Evolutionary conservation across 768 basidiomycete genomes (phyloP), one percentile per base, ranked within the genome.

Genomic region (Lanmaoa rubissima): DNA sequence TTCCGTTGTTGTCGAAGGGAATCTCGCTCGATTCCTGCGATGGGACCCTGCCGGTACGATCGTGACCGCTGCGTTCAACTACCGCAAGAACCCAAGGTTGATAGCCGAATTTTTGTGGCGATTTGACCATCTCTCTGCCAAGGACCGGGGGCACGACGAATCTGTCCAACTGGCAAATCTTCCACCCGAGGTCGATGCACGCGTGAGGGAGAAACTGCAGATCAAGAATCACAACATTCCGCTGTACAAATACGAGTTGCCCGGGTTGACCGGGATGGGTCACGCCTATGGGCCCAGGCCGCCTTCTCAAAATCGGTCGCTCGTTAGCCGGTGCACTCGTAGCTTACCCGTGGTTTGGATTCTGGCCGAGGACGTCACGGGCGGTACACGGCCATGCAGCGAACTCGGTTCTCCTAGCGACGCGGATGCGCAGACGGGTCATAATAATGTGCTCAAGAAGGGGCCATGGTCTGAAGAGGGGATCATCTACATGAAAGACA

Each of bases 11-110:
- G 57, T 78, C 17, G 65, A 54, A 48, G 63, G 62, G 8, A 32
- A 58, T 3, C 39, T 35, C 44, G 72, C 70, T 1, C 61, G 74
- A 3, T 65, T 77, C 43, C 57, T 77, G 24, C 65, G 67, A 42
- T 77, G 71, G 70, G 76, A 78, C 57, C 69, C 69, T 9, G 48
- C 63, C 4, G 36, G n/a, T 3, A 39, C 45, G 1, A 19, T 31
- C 5, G 28, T 53, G 13, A 53, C 45, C 2, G 19, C 28, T 12
- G 36, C 10, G 4, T 53, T 53, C 28, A 32, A 38, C 26, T 53
- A 48, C 12, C 34, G n/a, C 3, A 26, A 4, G 6, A n/a, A 44
- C 3, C 42, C 42, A 28, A 28, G 28, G 28, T 28, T 8, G 11
- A 36, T 53, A 24, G 34, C 26, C 1, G 17, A 53, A 5, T 35